Evolutionary conservation across 169 alveolate genomes (phyloP).

Genomic region (Eimeria falciformis): DNA sequence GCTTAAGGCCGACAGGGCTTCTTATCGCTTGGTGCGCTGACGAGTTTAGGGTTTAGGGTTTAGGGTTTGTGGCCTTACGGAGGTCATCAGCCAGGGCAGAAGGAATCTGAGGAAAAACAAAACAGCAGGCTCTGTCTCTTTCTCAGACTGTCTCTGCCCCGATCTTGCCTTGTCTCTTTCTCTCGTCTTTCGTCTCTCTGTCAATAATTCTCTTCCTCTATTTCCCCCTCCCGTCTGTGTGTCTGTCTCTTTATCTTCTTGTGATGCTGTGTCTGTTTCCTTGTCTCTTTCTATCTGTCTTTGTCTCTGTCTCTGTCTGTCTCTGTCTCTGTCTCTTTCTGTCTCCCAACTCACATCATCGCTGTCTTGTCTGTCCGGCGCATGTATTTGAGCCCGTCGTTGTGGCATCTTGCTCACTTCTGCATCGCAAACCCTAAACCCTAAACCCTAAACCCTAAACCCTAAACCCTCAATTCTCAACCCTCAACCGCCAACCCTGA

Average conservation of each 20-base stretch:
- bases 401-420: neutral
- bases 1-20: neutral
- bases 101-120: slow-evolving; percentile 26
- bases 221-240: neutral
- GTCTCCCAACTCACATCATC: neutral
- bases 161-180: no score
- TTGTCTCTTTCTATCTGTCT: neutral
- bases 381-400: neutral
- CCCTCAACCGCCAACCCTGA: neutral
- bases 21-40: no score
- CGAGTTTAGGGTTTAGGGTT: neutral
- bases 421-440: slow-evolving; percentile 1
- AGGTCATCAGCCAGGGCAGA: neutral
- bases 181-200: no score
- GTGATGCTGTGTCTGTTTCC: neutral
- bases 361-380: neutral
- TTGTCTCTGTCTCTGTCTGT: neutral
- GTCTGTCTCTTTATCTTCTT: neutral
- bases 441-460: neutral
- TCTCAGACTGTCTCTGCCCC: no score
- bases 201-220: no score
- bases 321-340: neutral
- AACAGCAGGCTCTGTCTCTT: no score
- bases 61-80: neutral
- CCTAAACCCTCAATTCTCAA: neutral